A percentile compares a stretch with the other conserved stretches of the same genome.
phyloP scores from a whole-genome alignment of 78 protist species.

The Bodo saltans region DNA sequence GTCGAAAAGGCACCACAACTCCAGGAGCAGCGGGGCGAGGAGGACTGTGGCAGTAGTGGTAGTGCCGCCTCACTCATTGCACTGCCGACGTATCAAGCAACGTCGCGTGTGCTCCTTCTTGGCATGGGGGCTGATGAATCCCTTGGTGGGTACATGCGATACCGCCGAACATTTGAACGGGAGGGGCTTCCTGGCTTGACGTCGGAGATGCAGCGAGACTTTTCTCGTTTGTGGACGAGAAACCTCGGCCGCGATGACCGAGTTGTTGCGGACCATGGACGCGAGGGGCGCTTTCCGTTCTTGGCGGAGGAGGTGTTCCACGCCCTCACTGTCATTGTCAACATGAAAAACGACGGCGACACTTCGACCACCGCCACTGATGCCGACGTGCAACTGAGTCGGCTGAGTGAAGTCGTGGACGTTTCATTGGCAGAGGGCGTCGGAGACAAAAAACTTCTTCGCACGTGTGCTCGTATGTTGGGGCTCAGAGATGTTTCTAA shows the following conservation, averaged over 20 bases:
- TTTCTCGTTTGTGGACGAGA: conserved; percentile 61
- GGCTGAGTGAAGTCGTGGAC: conserved; percentile 42
- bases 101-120: conserved; percentile 61
- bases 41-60: too few relatives aligned
- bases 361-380: too few relatives aligned
- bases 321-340: conserved; percentile 21
- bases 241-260: conserved; percentile 89
- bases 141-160: conserved; percentile 80
- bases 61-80: neutral
- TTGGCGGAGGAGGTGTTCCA: conserved; percentile 60
- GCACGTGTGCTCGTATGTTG: conserved; percentile 12
- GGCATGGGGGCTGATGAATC: conserved; percentile 92
- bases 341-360: too few relatives aligned
- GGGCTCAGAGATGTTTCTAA: conserved; percentile 40
- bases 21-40: too few relatives aligned
- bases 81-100: neutral
- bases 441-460: conserved; percentile 57
- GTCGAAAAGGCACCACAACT: neutral
- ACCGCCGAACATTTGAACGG: conserved; percentile 41
- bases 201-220: conserved; percentile 63
- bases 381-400: too few relatives aligned
- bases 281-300: conserved; percentile 76
- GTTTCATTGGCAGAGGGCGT: conserved; percentile 34
- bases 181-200: conserved; percentile 36
- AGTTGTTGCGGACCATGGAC: conserved; percentile 58